Conservation (phyloP, 2,329 filamentous ascomycete genomes). For the Coleophoma eucalyptorum region DNA sequence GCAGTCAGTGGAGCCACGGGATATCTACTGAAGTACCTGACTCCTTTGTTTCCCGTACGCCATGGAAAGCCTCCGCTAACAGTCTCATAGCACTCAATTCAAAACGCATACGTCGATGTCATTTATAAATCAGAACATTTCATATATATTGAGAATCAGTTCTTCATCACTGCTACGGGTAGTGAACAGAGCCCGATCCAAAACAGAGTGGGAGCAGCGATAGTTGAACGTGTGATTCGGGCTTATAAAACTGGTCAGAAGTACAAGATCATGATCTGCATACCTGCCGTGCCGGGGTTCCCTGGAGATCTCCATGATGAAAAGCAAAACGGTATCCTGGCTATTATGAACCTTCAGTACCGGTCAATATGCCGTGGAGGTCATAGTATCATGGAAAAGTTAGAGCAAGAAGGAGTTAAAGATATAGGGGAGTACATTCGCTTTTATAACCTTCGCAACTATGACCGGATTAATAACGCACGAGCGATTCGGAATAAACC, state of each 20-base stretch:
- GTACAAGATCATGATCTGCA: constrained; percentile 74
- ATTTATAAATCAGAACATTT: constrained; percentile 69
- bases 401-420: constrained; percentile 59
- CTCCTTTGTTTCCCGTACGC: not conserved
- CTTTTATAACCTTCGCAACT: constrained; percentile 83
- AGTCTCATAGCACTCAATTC: constrained; percentile 63
- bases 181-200: constrained; percentile 67
- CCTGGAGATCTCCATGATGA: constrained; percentile 74
- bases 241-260: constrained; percentile 61
- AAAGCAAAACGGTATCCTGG: constrained; percentile 70
- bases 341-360: constrained; percentile 89
- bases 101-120: constrained; percentile 75
- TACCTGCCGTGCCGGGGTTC: constrained; percentile 78
- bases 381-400: constrained; percentile 71
- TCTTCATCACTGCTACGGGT: constrained; percentile 81
- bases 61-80: constrained; percentile 12
- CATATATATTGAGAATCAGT: constrained; percentile 79
- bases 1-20: constrained; percentile 57
- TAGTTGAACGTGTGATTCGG: constrained; percentile 72
- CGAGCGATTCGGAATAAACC: constrained; percentile 60
- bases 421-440: constrained; percentile 71
- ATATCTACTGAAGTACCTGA: constrained; percentile 45
- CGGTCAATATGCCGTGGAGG: constrained; percentile 74
- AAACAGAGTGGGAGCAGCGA: constrained; percentile 75
- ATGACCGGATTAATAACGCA: constrained; percentile 74